A percentile compares a stretch with the other conserved stretches of the same genome.
phyloP scores from a whole-genome alignment of 2,329 filamentous ascomycete species.

The Sordariomycetes sp. region DNA sequence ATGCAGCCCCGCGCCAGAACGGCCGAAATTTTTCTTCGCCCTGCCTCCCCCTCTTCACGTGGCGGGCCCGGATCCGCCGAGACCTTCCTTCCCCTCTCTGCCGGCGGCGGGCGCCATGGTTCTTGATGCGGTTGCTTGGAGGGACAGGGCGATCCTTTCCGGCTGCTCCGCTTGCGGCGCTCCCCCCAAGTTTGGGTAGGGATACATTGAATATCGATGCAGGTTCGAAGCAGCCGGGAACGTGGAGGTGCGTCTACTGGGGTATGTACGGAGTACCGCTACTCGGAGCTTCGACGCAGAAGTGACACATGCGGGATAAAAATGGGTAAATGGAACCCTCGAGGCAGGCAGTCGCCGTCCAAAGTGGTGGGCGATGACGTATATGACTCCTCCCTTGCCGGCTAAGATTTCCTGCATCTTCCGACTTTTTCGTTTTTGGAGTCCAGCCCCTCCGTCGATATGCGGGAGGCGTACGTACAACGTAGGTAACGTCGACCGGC shows the following conservation, averaged over 20 bases:
- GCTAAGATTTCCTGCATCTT: background rate
- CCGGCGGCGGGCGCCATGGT: background rate
- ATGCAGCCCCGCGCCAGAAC: too few species aligned
- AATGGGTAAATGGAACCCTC: background rate
- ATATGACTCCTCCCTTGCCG: background rate
- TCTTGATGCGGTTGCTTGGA: background rate
- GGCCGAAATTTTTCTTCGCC: background rate
- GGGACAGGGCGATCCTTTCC: background rate
- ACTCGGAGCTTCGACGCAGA: background rate
- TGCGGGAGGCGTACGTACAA: background rate
- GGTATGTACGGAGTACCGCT: background rate
- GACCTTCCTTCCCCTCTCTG: background rate
- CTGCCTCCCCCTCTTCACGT: background rate
- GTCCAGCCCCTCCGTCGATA: background rate
- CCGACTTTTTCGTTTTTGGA: background rate
- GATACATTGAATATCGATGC: background rate
- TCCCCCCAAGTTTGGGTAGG: background rate
- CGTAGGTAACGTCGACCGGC: too few species aligned
- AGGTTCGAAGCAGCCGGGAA: background rate
- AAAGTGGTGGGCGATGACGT: background rate
- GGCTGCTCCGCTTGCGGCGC: background rate
- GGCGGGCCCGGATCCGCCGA: background rate
- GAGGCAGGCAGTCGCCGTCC: background rate
- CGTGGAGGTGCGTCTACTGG: background rate
- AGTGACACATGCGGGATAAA: background rate